Percentiles rank a stretch among this genome's conserved stretches.
phyloP scores from a whole-genome alignment of 139 green algal genomes.

The Coelastrella sp. region DNA sequence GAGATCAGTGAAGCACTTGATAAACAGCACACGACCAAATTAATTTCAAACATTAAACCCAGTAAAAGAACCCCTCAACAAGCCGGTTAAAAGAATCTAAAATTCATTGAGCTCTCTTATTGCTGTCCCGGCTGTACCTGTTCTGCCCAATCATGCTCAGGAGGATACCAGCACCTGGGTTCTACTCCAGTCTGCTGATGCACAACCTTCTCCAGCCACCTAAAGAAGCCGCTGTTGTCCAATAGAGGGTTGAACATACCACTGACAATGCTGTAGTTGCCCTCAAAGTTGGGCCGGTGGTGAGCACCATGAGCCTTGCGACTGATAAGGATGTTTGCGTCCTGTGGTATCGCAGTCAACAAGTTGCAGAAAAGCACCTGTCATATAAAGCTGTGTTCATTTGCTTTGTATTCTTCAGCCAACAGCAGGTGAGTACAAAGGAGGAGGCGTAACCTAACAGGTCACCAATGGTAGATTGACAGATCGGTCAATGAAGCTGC shows the following conservation, averaged over 20 bases:
- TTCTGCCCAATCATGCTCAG: constrained; percentile 57
- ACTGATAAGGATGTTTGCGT: constrained; percentile 84
- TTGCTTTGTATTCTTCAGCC: too few species aligned
- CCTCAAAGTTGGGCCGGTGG: constrained; percentile 92
- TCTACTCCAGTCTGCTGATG: constrained; percentile 81
- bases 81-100: background rate
- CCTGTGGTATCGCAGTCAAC: too few species aligned
- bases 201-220: constrained; percentile 75
- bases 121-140: constrained; percentile 26
- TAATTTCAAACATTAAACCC: background rate
- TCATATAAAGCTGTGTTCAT: too few species aligned
- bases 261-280: constrained; percentile 98
- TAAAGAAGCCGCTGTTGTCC: constrained; percentile 80
- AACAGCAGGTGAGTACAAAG: background rate
- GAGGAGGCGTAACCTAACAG: too few species aligned
- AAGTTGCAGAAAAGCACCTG: too few species aligned
- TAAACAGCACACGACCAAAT: too few species aligned
- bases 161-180: constrained; percentile 91
- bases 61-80: background rate
- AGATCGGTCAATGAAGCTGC: too few species aligned
- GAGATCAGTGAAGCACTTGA: too few species aligned
- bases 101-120: too few species aligned
- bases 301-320: constrained; percentile 91
- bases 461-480: too few species aligned
- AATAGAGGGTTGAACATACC: constrained; percentile 92